These are phyloP conservation scores for Fraxinus xanthoxyloides DNA, from an alignment of 305 asterid species.

Conservation along the genomic window DNA sequence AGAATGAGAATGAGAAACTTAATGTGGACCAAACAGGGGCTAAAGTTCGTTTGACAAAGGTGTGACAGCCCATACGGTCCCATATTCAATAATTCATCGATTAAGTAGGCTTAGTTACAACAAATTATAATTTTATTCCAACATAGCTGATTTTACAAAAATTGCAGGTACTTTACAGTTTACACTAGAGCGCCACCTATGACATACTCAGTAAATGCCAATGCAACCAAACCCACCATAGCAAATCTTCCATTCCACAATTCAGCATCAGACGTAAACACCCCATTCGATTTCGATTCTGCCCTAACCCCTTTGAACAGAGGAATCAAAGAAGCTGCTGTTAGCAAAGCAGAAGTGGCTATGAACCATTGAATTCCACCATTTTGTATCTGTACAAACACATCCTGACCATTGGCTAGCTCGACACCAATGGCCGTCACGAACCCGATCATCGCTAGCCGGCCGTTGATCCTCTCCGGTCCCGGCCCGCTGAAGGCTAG, in stretches of 20 bases:
- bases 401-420: constrained; percentile 54
- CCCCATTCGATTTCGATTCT: constrained; percentile 42
- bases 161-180: neutral
- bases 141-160: neutral
- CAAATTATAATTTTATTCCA: neutral
- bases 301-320: constrained; percentile 53
- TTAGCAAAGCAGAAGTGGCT: constrained; percentile 45
- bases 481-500: neutral
- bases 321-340: constrained; percentile 67
- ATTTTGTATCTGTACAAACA: constrained; percentile 48
- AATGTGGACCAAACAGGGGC: no score
- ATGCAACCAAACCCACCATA: constrained; percentile 75
- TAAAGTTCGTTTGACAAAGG: no score
- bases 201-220: constrained; percentile 70
- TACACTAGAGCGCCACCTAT: constrained; percentile 63
- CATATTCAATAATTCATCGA: neutral
- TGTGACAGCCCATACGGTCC: neutral
- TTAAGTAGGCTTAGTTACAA: neutral
- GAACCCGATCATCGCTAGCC: constrained; percentile 85
- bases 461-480: constrained; percentile 32
- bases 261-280: constrained; percentile 72
- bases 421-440: constrained; percentile 78
- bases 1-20: no score
- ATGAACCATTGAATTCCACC: constrained; percentile 66
- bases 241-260: constrained; percentile 84